Evolutionary conservation across 257 asterid genomes (phyloP).

Genomic region (Salvia splendens): DNA sequence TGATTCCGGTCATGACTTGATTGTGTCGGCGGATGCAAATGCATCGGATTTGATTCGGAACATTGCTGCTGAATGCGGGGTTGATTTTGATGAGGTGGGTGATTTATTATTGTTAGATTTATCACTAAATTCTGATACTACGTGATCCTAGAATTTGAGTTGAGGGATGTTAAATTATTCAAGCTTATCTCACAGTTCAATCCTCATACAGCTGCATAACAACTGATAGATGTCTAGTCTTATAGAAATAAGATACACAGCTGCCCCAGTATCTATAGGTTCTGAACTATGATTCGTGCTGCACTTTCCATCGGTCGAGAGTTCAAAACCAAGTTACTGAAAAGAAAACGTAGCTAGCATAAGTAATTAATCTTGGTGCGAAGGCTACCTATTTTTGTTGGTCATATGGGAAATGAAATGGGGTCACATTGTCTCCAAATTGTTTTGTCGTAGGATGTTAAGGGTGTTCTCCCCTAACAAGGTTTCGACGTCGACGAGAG

Average conservation of each 20-base stretch:
- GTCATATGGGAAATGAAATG: neutral
- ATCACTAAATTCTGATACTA: neutral
- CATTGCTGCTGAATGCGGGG: slow-evolving; percentile 64
- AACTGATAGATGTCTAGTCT: neutral
- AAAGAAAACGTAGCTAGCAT: neutral
- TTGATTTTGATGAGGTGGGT: slow-evolving; percentile 54
- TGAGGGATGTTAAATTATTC: slow-evolving; percentile 6
- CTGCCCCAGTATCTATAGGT: neutral
- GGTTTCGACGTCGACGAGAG: too few species aligned
- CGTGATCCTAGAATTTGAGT: neutral
- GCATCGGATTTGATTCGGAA: slow-evolving; percentile 74
- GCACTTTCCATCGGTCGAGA: neutral
- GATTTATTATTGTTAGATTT: neutral
- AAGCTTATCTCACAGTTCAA: neutral
- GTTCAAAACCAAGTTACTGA: neutral
- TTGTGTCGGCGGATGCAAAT: slow-evolving; percentile 71
- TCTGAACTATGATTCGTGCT: neutral
- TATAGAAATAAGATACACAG: neutral
- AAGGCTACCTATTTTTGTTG: slow-evolving; percentile 1
- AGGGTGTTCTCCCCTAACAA: too few species aligned
- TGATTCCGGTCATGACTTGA: slow-evolving; percentile 84
- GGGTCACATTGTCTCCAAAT: too few species aligned
- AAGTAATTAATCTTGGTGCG: neutral
- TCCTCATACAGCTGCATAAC: neutral
- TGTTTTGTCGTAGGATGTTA: too few species aligned